Base-by-base conservation (phyloP, 352 stramenopile genomes). In the Phytophthora foliorum region DNA sequence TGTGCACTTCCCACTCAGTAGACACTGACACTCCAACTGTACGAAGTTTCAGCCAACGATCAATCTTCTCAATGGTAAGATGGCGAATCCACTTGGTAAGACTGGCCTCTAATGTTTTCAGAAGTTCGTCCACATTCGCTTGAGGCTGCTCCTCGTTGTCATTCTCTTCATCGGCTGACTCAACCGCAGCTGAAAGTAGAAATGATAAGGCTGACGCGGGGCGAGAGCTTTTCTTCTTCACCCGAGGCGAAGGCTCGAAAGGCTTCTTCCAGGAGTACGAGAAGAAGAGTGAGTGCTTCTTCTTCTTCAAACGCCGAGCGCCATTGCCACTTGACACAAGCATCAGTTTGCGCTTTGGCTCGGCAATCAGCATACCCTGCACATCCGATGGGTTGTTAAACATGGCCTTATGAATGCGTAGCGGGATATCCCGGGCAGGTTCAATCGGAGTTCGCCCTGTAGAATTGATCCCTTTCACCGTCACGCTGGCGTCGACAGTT, bases 321-420 rank as follows among this genome's bases (percentile, higher is more conserved):
- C 84, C 89, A 27, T 85, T 93, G 9, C 80, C 78, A 36, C 57
- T 76, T 8, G 88, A 89, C 1, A 96, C 82, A 7, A 93, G 69
- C 71, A 95, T 81, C 19, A 94, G 58, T 55, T 94, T 95, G n/a
- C 88, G 84, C 58, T 93, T 95, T 7, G 80, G 70, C 45, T 96
- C 89, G 1, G 85, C 85, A 51, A 96, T 83, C 22, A 96, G 45
- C 57, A 95, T 81, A 7, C 84, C 86, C 27, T 94, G 83, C 2
- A 95, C 81, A 57, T 91, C 81, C 4, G 75, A 80, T 14, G 86
- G 86, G 49, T 86, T 90, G 61, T 92, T 94, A 46, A 95, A 92
- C 81, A 95, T 92, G 22, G 86, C 84, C 69, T 93, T 93, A 72
- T 95, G 88, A 52, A 95, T 93, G 11, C 84, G 82, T 25, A 95